These are phyloP conservation scores for Ganoderma sinense DNA, from an alignment of 1,284 basidiomycete genomes.

Conservation along the genomic window DNA sequence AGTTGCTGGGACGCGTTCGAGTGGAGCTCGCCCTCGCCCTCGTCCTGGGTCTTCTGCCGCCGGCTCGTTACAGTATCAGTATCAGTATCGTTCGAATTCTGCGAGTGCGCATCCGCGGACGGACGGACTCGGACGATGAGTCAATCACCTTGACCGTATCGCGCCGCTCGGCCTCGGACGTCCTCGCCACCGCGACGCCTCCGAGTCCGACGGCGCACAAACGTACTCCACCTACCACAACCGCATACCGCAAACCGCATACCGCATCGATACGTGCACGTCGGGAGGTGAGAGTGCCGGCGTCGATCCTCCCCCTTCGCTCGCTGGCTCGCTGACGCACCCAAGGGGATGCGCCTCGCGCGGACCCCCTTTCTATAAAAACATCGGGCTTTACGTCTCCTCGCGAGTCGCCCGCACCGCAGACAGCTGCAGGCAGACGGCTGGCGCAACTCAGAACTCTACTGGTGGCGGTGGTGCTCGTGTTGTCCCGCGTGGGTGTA, in stretches of 20 bases:
- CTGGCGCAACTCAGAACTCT: neutral
- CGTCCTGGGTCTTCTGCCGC: neutral
- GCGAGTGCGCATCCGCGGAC: neutral
- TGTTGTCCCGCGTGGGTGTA: neutral
- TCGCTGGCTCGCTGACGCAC: neutral
- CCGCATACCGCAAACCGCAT: neutral
- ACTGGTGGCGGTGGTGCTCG: too few species aligned
- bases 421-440: neutral
- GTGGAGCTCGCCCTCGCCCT: too few species aligned
- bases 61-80: neutral
- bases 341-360: neutral
- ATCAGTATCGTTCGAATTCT: neutral
- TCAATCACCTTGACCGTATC: neutral
- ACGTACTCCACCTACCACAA: neutral
- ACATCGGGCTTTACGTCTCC: neutral
- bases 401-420: neutral
- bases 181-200: neutral
- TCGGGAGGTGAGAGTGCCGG: neutral
- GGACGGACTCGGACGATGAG: constrained; percentile 2
- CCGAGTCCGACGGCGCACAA: neutral
- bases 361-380: neutral
- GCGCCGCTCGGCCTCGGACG: neutral
- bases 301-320: neutral
- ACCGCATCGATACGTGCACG: neutral
- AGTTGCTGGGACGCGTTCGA: neutral